Base-by-base conservation (phyloP, 139 green algal species). In the Tetradesmus lagerheimii region DNA sequence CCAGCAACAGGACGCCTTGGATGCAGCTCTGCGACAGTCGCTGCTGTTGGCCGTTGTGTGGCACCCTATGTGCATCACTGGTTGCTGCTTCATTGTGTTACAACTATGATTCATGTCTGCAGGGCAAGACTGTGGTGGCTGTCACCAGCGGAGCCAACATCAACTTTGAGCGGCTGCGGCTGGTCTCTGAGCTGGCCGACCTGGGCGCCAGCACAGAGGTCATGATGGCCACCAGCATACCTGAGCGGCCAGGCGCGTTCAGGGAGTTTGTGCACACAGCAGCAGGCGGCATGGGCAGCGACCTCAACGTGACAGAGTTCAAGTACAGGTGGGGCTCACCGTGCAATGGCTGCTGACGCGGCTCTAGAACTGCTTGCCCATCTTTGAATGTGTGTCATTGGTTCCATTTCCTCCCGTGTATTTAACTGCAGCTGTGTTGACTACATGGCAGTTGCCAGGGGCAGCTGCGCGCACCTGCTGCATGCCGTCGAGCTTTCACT, bases 151-250 rank as follows among this genome's bases (percentile, higher is more conserved):
- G 96, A 34, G 96, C 96, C 87, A 99, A 99, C 92, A 98, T 99
- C 89, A 99, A 99, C 94, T 99, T 99, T 94, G 97, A 99, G 89
- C 94, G 96, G 39, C 94, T 99, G 90, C 93, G 98, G 2, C 92
- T 99, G 39, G 97, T 99, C 53, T 92, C 96, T 34, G 97, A 99
- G 91, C 94, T 99, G 86, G 98, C 98, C 27, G 96, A 99, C 62
- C 92, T 99, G 43, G 98, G 98, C n/a, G 94, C 90, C 29, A 87
- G 82, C 57, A 92, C 91, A n/a, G 89, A 91, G 47, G 96, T 95
- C 29, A 98, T 98, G 85, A 92, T 99, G 78, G 93, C 95, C 0
- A 97, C 96, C 15, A 95, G 92, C 79, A 97, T 99, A 43, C 95
- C 97, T 0, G 98, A 99, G 92, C 67, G 67, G 2, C 83, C 92